Conservation (phyloP, 257 asterid species). For the Capsicum rhomboideum region DNA sequence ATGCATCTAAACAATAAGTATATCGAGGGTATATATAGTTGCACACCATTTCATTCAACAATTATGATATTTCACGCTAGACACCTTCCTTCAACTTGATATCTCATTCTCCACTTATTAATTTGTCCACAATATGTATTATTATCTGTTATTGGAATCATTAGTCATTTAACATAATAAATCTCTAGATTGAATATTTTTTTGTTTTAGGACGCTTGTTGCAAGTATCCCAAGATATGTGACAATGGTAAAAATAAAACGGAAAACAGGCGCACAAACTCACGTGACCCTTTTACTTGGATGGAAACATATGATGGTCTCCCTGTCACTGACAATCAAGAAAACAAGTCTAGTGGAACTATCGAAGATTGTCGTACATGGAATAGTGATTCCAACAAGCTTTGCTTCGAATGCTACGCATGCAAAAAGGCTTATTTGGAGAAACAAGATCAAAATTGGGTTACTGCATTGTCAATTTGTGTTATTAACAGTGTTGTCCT, state of each 20-base stretch:
- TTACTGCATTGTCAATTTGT: neutral
- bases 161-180: neutral
- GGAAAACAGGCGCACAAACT: neutral
- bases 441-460: slow-evolving; percentile 2
- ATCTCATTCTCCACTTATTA: neutral
- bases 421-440: neutral
- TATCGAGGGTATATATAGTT: neutral
- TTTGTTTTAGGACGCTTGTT: neutral
- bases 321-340: neutral
- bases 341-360: neutral
- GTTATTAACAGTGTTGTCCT: neutral
- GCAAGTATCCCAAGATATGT: neutral
- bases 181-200: neutral
- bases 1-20: neutral
- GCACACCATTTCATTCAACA: neutral
- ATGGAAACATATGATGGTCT: neutral
- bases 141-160: neutral
- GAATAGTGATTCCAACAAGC: neutral
- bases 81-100: neutral
- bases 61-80: neutral
- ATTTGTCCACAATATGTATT: neutral
- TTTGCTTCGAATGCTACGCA: neutral
- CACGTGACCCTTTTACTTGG: neutral
- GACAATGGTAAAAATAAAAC: neutral
- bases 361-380: neutral